These are phyloP conservation scores for Heracleum sosnowskyi DNA, from an alignment of 129 eudicot genomes.

Conservation along the genomic window DNA sequence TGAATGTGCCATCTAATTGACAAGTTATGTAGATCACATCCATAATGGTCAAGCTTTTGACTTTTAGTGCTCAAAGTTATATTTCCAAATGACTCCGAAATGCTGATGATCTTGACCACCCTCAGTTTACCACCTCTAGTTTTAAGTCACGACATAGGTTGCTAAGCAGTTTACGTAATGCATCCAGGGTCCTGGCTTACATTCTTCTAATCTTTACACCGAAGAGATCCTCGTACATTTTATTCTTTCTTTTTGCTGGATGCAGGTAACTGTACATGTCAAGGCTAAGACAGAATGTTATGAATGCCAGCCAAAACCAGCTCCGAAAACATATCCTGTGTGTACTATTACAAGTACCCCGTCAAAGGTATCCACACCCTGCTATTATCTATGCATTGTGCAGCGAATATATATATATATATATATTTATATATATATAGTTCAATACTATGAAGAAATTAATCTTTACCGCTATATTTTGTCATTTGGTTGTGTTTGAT, in stretches of 20 bases:
- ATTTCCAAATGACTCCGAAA: not conserved
- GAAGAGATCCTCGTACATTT: not conserved
- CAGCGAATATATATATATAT: not conserved
- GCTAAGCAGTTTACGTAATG: not conserved
- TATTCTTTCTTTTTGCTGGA: slow-evolving; percentile 14
- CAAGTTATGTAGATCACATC: not conserved
- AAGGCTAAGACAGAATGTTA: slow-evolving; percentile 91
- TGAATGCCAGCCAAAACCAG: slow-evolving; percentile 97
- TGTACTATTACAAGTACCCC: slow-evolving; percentile 99
- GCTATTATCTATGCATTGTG: not conserved
- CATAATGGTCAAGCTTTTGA: not conserved
- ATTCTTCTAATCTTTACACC: not conserved
- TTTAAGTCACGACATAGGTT: not conserved
- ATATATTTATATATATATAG: not conserved
- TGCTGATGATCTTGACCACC: not conserved
- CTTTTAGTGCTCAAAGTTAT: not conserved
- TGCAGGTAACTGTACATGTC: slow-evolving; percentile 88
- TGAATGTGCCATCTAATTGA: not conserved
- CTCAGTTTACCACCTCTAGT: not conserved
- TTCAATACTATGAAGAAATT: not conserved
- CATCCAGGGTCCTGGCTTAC: not conserved
- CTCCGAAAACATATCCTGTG: slow-evolving; percentile 97
- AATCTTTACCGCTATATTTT: not conserved
- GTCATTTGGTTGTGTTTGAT: not conserved
- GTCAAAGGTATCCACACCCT: slow-evolving; percentile 53